Percentiles rank a stretch among this genome's conserved stretches.
phyloP scores from a whole-genome alignment of 768 basidiomycete species.

The Megacollybia marginata region DNA sequence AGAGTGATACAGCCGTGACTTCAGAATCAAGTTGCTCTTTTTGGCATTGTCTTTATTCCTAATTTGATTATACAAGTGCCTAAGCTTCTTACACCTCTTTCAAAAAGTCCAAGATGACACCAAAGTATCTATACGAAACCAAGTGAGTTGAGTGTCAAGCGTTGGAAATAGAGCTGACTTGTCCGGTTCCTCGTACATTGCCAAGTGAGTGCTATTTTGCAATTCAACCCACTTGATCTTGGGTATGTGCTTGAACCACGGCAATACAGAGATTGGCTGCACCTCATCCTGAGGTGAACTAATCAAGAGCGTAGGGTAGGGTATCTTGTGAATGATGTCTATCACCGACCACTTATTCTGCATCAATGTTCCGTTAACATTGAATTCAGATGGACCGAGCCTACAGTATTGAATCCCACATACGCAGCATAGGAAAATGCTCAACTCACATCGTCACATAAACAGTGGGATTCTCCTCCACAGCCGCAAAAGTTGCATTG shows the following conservation, averaged over 20 bases:
- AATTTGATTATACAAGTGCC: too few relatives aligned
- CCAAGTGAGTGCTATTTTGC: constrained; percentile 22
- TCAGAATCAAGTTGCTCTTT: too few relatives aligned
- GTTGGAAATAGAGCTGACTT: not conserved
- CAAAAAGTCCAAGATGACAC: not conserved
- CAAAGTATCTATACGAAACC: not conserved
- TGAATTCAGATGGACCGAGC: not conserved
- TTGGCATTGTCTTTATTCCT: too few relatives aligned
- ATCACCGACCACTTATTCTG: not conserved
- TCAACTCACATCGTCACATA: constrained; percentile 18
- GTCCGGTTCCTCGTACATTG: constrained; percentile 26
- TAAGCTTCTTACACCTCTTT: too few relatives aligned
- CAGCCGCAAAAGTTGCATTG: constrained; percentile 24
- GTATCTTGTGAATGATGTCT: not conserved
- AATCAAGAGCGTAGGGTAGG: not conserved
- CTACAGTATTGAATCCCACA: not conserved
- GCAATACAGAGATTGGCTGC: constrained; percentile 21
- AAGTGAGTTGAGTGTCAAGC: not conserved
- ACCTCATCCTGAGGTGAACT: constrained; percentile 24
- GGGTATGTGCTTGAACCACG: constrained; percentile 22
- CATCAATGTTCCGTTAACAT: not conserved
- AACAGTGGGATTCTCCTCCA: constrained; percentile 32
- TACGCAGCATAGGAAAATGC: not conserved
- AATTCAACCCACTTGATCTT: constrained; percentile 30
- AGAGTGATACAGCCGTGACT: too few relatives aligned